Evolutionary conservation across 2,329 filamentous ascomycete genomes (phyloP), one percentile per base, ranked within the genome.

Genomic region (Ophiostoma populinum): DNA sequence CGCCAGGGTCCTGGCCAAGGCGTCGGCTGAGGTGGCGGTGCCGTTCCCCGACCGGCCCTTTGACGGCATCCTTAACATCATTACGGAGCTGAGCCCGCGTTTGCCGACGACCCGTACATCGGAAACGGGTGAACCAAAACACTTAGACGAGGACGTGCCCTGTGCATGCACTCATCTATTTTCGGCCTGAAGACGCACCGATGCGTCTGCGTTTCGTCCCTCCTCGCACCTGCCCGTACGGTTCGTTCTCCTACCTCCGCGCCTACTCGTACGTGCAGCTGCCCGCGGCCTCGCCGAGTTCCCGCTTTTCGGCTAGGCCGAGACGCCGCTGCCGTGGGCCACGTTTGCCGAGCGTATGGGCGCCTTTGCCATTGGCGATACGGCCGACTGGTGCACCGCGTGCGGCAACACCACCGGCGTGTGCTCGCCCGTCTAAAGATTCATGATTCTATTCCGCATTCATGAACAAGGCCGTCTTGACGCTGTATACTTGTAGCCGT

Each of bases 31-130:
- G 59, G 80, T 95, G 42, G 79, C 80, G 10, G 73, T 80, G 27
- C 87, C 90, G 29, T 82, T 78, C 51, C 57, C 78, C 35, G 87
- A 95, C 57, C 78, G 87, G 43, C 87, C 86, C 40, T 93, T 93
- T 52, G 87, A 95, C 54, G 90, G 90, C 53, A 70, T 92, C 54
- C 95, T 95, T 62, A 83, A 76, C 46, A 94, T 95, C 51, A 70
- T 75, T 35, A 80, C 85, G 37, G 90, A 95, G 54, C 72, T 98
- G 48, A 83, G 80, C 42, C 83, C 87, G n/a, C n/a, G n/a, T n/a
- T n/a, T n/a, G n/a, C n/a, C n/a, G n/a, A n/a, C n/a, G n/a, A n/a
- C n/a, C n/a, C n/a, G n/a, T n/a, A n/a, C n/a, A n/a, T n/a, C n/a
- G n/a, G n/a, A n/a, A n/a, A n/a, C n/a, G n/a, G n/a, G n/a, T n/a